These are phyloP conservation scores for Dysphania ambrosioides DNA, from an alignment of 148 eudicot species.

Conservation along the genomic window DNA sequence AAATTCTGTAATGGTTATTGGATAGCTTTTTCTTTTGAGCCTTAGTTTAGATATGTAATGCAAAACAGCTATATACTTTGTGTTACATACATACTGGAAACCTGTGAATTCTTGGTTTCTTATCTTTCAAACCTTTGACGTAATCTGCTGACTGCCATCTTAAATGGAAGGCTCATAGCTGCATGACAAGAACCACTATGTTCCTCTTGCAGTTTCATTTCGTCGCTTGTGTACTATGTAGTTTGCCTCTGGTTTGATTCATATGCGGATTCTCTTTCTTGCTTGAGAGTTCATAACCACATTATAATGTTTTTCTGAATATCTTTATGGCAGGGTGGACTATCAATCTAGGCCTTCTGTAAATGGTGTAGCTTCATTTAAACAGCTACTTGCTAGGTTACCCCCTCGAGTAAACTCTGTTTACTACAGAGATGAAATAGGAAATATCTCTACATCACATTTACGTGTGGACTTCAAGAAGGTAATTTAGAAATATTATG, in stretches of 20 bases:
- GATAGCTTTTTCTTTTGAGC: too few species aligned
- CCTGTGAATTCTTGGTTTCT: too few species aligned
- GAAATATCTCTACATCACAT: slow-evolving; percentile 91
- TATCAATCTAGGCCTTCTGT: slow-evolving; percentile 69
- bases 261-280: slow-evolving; percentile 7
- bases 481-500: slow-evolving; percentile 38
- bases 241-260: neutral
- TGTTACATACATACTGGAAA: too few species aligned
- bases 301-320: slow-evolving; percentile 3
- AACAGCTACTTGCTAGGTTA: slow-evolving; percentile 74
- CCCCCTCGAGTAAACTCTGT: slow-evolving; percentile 97
- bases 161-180: neutral
- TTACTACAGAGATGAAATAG: slow-evolving; percentile 91
- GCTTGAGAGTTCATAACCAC: neutral
- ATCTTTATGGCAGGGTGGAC: slow-evolving; percentile 67
- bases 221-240: neutral
- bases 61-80: neutral
- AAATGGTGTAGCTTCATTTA: slow-evolving; percentile 78
- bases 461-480: slow-evolving; percentile 66
- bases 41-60: neutral
- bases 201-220: neutral
- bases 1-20: too few species aligned
- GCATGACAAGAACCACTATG: neutral
- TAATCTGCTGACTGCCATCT: neutral
- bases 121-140: too few species aligned